Base-by-base conservation (phyloP, 352 stramenopile species). In the Phytophthora litchii region DNA sequence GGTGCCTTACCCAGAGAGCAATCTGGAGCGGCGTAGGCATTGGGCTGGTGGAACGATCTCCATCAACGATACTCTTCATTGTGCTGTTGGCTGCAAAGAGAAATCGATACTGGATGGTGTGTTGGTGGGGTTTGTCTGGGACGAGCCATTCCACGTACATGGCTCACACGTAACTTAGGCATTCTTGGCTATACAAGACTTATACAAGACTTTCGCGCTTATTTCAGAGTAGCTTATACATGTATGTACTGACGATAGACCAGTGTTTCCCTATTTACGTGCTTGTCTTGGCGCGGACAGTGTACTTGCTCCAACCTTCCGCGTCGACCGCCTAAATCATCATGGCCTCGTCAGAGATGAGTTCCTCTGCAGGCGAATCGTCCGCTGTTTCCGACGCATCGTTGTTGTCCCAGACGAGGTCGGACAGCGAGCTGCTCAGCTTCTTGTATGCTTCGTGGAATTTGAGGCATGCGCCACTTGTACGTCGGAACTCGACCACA, bases 331-430 rank as follows among this genome's bases (percentile, higher is more conserved):
- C 44, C 44, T 88, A 92, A 62, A 91, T 90, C 83, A 92, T 92
- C 71, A 90, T 86, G 45, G 78, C 79, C 54, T 91, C 81, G 51
- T 92, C 83, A 14, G 80, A 91, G 44, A 90, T 89, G 44, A 91
- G 68, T 52, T 92, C 83, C 43, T 92, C 83, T 17, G 64, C 70
- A 32, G 64, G 72, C 14, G 76, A 78, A 21, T 64, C 61, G 29
- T 54, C 43, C 19, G 42, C 36, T 34, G 35, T 60, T 35, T 61
- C 51, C 20, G 41, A 27, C 54, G 72, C 57, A 27, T 76, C 67
- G 20, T 80, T 70, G 32, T 77, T 79, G 45, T 77, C 67, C 56
- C 73, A 92, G 36, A 86, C 65, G 19, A 88, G 72, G 53, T 88
- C 74, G 9, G 76, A 60, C 12, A 92, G 67, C 47, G 52, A 62